A percentile compares a stretch with the other conserved stretches of the same genome.
phyloP scores from a whole-genome alignment of 2,329 filamentous ascomycete species.

The Truncatella angustata region DNA sequence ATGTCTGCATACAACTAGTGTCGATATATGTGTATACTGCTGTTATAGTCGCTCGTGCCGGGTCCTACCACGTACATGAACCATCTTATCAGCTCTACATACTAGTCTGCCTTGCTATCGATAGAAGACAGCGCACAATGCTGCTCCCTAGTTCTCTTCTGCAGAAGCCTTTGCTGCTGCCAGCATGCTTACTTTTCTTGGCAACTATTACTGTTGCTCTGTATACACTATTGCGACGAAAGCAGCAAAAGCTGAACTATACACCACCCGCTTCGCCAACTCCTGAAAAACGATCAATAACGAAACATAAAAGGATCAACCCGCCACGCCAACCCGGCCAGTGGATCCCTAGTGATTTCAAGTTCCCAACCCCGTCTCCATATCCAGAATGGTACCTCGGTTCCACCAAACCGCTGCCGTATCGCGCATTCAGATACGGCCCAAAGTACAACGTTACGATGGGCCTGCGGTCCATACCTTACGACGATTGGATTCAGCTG shows the following conservation, averaged over 20 bases:
- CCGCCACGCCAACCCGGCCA: slow-evolving; percentile 28
- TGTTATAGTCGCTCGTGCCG: background rate
- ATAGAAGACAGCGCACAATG: background rate
- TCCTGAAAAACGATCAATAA: background rate
- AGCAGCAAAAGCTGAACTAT: background rate
- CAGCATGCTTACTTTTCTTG: background rate
- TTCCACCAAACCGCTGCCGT: slow-evolving; percentile 70
- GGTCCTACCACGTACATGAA: background rate
- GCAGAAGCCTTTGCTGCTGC: background rate
- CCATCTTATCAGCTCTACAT: no score
- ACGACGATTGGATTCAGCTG: slow-evolving; percentile 79
- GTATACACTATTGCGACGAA: background rate
- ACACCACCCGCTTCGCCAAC: background rate
- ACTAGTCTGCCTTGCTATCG: no score
- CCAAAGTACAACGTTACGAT: slow-evolving; percentile 76
- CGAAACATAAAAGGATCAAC: background rate
- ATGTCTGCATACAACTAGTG: background rate
- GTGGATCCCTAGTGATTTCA: slow-evolving; percentile 59
- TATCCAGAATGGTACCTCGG: slow-evolving; percentile 69
- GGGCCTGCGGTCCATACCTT: slow-evolving; percentile 69
- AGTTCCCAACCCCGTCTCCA: slow-evolving; percentile 55
- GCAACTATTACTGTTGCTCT: background rate
- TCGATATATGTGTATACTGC: background rate
- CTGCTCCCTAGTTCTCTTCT: background rate
- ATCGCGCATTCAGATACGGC: slow-evolving; percentile 75